These are phyloP conservation scores for Annona cherimola DNA, from an alignment of 164 flowering plant species.

Conservation along the genomic window DNA sequence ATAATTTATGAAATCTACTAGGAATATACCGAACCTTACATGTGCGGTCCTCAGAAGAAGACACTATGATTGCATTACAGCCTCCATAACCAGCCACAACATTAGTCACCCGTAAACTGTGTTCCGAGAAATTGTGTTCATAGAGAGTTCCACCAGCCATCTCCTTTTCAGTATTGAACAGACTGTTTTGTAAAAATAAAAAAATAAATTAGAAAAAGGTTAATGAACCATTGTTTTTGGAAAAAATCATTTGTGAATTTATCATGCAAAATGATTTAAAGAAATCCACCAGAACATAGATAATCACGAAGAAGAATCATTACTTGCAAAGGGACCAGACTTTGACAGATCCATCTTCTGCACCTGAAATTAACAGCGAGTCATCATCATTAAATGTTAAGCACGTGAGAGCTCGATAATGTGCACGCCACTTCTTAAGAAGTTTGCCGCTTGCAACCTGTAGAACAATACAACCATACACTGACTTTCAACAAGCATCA, in stretches of 20 bases:
- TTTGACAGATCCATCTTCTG: conserved; percentile 71
- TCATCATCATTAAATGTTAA: conserved; percentile 66
- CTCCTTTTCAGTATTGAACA: conserved; percentile 51
- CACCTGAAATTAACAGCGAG: conserved; percentile 68
- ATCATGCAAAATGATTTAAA: not conserved
- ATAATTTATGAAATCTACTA: not conserved
- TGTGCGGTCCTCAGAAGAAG: conserved; percentile 87
- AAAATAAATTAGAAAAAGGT: not conserved
- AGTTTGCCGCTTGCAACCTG: conserved; percentile 73
- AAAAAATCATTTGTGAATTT: not conserved
- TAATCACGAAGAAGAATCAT: too few relatives aligned
- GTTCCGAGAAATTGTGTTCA: conserved; percentile 62
- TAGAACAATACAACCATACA: not conserved
- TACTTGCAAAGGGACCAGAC: conserved; percentile 80
- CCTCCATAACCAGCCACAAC: conserved; percentile 74
- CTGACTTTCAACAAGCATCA: not conserved
- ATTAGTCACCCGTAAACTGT: conserved; percentile 61
- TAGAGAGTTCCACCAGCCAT: conserved; percentile 33
- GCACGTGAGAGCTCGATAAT: conserved; percentile 72
- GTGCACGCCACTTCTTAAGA: conserved; percentile 83
- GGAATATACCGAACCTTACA: conserved; percentile 65
- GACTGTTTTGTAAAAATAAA: conserved; percentile 26
- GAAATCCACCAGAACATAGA: not conserved
- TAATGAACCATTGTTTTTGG: not conserved
- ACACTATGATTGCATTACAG: conserved; percentile 65